Conservation (phyloP, 805 yeast genomes). For the Spathaspora hagerdaliae region DNA sequence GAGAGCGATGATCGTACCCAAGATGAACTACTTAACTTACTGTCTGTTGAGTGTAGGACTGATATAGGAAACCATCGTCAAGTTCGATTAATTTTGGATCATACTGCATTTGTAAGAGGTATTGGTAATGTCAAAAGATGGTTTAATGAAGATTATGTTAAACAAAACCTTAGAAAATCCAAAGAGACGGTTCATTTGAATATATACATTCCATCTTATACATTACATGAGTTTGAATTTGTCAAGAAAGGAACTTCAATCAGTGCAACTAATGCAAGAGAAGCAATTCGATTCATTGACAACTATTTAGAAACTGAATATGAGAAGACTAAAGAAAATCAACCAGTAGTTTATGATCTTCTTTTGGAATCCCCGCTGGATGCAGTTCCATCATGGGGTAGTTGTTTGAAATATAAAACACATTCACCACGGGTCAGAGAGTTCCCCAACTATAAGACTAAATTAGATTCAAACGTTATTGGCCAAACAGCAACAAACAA, state of each 20-base stretch:
- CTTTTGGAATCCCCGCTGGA: conserved; percentile 39
- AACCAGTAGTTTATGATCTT: conserved; percentile 14
- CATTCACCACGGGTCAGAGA: conserved; percentile 47
- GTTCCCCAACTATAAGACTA: conserved; percentile 43
- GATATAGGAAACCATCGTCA: conserved; percentile 15
- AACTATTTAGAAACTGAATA: conserved; percentile 24
- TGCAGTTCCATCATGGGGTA: conserved; percentile 48
- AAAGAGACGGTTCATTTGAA: conserved; percentile 22
- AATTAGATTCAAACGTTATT: conserved; percentile 24
- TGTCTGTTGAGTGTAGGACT: neutral
- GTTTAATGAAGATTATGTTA: conserved; percentile 40
- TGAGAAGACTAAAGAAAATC: conserved; percentile 5
- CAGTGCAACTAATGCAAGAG: conserved; percentile 61
- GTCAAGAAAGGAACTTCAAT: conserved; percentile 51
- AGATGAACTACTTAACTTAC: conserved; percentile 1
- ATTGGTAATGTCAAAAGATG: conserved; percentile 65
- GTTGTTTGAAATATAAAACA: conserved; percentile 42
- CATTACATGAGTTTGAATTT: conserved; percentile 58
- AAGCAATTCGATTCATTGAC: conserved; percentile 61
- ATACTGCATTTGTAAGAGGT: conserved; percentile 65
- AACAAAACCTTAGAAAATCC: conserved; percentile 16
- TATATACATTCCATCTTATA: conserved; percentile 51
- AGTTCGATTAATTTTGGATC: conserved; percentile 51
- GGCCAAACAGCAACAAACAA: conserved; percentile 10
- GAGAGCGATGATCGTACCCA: neutral